These are phyloP conservation scores for Beauveria caledonica DNA, from an alignment of 2,329 filamentous ascomycete genomes.

Conservation along the genomic window DNA sequence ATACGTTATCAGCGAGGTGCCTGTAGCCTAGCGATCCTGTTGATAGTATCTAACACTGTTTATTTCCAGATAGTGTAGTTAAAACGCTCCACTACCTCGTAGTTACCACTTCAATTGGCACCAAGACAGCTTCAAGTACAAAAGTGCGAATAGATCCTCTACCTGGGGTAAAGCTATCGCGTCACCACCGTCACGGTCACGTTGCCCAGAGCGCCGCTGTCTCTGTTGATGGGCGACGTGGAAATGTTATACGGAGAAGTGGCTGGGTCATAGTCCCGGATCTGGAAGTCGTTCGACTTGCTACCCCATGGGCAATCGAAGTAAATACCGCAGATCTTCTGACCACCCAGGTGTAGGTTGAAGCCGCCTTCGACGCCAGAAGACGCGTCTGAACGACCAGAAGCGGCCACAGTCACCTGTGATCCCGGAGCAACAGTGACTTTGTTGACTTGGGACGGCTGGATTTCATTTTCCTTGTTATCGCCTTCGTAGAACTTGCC, in stretches of 20 bases:
- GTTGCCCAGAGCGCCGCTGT: not conserved
- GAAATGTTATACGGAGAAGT: not conserved
- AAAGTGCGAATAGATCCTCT: not conserved
- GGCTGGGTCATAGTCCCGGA: not conserved
- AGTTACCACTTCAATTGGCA: not conserved
- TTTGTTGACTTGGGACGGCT: not conserved
- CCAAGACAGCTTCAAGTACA: not conserved
- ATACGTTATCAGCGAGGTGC: not conserved
- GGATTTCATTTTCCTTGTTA: not conserved
- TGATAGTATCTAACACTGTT: no score
- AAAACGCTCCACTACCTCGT: no score
- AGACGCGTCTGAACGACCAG: not conserved
- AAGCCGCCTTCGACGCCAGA: not conserved
- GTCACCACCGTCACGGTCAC: not conserved
- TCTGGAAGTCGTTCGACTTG: not conserved
- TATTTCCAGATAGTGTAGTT: no score
- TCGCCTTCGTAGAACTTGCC: not conserved
- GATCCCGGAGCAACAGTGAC: not conserved
- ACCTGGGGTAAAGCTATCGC: not conserved
- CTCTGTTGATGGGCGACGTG: not conserved
- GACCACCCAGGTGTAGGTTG: not conserved
- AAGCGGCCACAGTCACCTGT: not conserved
- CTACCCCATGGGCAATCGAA: not conserved
- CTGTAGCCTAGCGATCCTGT: not conserved
- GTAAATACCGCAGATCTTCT: not conserved